Conservation (phyloP, 495 filamentous ascomycete genomes). For the Tuber indicum region DNA sequence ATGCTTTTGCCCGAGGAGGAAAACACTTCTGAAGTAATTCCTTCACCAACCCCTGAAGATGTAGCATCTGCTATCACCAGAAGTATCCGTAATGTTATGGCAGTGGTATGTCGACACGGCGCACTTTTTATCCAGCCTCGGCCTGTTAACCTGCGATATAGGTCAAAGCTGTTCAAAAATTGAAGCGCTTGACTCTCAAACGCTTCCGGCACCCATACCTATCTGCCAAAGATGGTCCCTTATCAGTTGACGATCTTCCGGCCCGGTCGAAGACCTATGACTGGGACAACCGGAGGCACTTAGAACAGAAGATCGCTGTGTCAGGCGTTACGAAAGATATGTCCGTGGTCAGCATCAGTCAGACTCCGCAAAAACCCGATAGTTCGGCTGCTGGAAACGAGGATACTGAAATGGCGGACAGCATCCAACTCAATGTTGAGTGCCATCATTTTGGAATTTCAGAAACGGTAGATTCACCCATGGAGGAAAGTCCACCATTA, state of each 20-base stretch:
- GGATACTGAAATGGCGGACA: conserved; percentile 23
- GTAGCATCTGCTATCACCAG: conserved; percentile 83
- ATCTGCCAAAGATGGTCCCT: conserved; percentile 1
- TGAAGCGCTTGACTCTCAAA: conserved; percentile 58
- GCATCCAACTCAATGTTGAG: neutral
- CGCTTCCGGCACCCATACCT: conserved; percentile 15
- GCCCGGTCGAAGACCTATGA: conserved; percentile 43
- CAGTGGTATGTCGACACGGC: conserved; percentile 57
- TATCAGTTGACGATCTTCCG: conserved; percentile 44
- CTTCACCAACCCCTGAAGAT: conserved; percentile 78
- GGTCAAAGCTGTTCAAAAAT: conserved; percentile 88
- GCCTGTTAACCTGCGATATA: conserved; percentile 46
- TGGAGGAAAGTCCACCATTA: neutral
- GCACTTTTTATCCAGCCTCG: neutral
- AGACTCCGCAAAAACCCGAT: conserved; percentile 28
- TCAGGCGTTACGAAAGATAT: conserved; percentile 22
- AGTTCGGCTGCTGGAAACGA: conserved; percentile 21
- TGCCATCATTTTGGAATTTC: neutral
- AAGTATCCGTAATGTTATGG: conserved; percentile 74
- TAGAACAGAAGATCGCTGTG: conserved; percentile 24
- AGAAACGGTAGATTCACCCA: conserved; percentile 15
- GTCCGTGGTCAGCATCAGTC: conserved; percentile 33
- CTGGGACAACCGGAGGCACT: conserved; percentile 44
- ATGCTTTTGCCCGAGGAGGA: conserved; percentile 73
- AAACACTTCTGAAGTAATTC: conserved; percentile 74